phyloP scores from a whole-genome alignment of 140 eudicot species.

The Oenanthe javanica region DNA sequence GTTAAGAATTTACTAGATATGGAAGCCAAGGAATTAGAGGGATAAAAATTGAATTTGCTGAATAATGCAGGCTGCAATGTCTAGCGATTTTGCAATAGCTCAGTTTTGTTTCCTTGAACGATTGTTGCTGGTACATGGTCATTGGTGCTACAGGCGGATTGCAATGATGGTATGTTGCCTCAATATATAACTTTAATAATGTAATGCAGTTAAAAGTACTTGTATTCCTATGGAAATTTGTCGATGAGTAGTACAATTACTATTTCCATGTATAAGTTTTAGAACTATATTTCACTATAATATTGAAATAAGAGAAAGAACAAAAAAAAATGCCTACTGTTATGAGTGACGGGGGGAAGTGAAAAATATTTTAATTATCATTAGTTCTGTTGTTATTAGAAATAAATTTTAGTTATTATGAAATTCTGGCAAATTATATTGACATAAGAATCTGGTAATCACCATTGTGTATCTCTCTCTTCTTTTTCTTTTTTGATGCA shows the following conservation, averaged over 20 bases:
- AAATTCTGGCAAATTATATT: neutral
- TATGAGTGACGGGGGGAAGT: neutral
- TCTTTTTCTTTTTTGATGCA: conserved; percentile 23
- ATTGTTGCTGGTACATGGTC: conserved; percentile 89
- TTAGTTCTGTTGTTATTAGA: neutral
- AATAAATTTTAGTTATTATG: neutral
- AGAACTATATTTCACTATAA: no score
- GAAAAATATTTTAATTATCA: neutral
- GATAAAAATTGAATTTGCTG: neutral
- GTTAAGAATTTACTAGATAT: neutral
- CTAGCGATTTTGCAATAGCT: conserved; percentile 93
- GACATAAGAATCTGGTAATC: neutral
- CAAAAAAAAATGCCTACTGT: neutral
- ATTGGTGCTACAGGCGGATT: conserved; percentile 97
- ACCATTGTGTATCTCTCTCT: neutral
- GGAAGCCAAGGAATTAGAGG: neutral
- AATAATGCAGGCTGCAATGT: conserved; percentile 87
- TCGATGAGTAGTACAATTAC: no score
- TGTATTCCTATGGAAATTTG: no score
- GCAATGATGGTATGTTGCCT: conserved; percentile 69
- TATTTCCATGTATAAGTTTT: neutral
- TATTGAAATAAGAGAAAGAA: no score
- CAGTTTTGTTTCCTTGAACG: conserved; percentile 92
- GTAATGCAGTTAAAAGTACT: neutral
- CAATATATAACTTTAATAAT: neutral